Percentiles rank a stretch among this genome's conserved stretches.
These are phyloP conservation scores for Chytridium lagenaria DNA, from an alignment of 371 early-diverging fungal species.

Conservation along the genomic window DNA sequence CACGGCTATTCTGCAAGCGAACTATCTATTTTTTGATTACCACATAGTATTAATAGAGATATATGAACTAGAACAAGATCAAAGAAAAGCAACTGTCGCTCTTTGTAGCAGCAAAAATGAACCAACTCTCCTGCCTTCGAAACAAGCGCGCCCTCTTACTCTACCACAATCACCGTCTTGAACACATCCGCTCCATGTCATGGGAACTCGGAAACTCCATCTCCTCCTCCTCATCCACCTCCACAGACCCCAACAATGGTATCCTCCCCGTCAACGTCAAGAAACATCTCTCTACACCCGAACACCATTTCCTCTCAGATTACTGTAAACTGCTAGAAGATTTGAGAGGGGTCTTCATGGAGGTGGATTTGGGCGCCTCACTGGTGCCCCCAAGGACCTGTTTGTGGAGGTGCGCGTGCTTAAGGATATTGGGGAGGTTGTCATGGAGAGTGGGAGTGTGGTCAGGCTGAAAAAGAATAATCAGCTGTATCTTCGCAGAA, in stretches of 20 bases:
- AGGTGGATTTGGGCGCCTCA: constrained; percentile 77
- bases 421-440: constrained; percentile 86
- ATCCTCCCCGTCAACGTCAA: constrained; percentile 48
- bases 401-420: constrained; percentile 88
- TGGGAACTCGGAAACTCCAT: constrained; percentile 74
- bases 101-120: constrained; percentile 46
- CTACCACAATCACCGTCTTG: constrained; percentile 79
- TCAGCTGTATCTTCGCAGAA: constrained; percentile 81
- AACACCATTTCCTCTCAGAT: constrained; percentile 67
- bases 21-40: too few relatives aligned
- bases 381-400: constrained; percentile 86
- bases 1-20: too few relatives aligned
- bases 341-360: constrained; percentile 68
- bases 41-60: too few relatives aligned
- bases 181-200: constrained; percentile 71
- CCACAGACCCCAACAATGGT: constrained; percentile 22
- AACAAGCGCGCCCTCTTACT: constrained; percentile 91
- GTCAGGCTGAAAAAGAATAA: constrained; percentile 74
- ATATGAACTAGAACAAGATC: constrained; percentile 38
- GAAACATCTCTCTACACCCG: constrained; percentile 65
- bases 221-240: constrained; percentile 13
- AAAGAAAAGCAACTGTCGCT: constrained; percentile 27
- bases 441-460: constrained; percentile 78
- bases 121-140: constrained; percentile 66
- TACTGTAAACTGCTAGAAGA: constrained; percentile 67